Evolutionary conservation across 2,329 filamentous ascomycete genomes (phyloP).

Genomic region (Clathrospora elynae): DNA sequence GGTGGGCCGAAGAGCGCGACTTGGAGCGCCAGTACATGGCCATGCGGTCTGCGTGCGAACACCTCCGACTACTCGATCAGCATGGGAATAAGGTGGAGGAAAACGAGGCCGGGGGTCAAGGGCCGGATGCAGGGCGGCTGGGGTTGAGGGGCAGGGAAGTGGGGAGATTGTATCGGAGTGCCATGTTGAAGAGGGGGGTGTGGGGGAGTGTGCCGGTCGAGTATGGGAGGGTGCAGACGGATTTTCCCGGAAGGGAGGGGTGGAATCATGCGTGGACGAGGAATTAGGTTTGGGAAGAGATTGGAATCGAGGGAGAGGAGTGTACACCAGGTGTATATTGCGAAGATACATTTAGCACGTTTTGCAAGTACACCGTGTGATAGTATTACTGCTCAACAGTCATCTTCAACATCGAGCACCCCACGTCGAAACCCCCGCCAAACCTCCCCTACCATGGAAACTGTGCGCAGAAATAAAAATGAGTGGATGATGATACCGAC

Average conservation of each 20-base stretch:
- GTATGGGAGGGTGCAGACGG: constrained; percentile 83
- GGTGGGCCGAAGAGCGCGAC: constrained; percentile 67
- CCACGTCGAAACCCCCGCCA: not conserved
- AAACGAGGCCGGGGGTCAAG: constrained; percentile 61
- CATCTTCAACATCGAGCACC: constrained; percentile 4
- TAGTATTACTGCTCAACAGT: constrained; percentile 23
- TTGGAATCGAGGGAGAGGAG: not conserved
- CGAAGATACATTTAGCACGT: too few relatives aligned
- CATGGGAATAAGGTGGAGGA: constrained; percentile 51
- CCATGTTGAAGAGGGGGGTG: constrained; percentile 88
- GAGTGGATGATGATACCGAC: constrained; percentile 36
- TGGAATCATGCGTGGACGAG: constrained; percentile 95
- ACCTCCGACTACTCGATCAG: constrained; percentile 63
- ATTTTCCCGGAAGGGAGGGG: constrained; percentile 75
- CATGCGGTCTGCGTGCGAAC: constrained; percentile 87
- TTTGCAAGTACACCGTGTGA: constrained; percentile 6
- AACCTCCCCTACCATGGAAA: not conserved
- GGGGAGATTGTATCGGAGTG: constrained; percentile 80
- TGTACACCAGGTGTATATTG: constrained; percentile 18
- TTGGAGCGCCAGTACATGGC: constrained; percentile 79
- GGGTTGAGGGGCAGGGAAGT: constrained; percentile 55
- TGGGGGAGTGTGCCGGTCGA: constrained; percentile 89
- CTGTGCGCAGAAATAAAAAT: constrained; percentile 24
- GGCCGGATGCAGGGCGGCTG: constrained; percentile 42
- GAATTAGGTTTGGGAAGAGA: too few relatives aligned